These are phyloP conservation scores for Jaminaea rosea DNA, from an alignment of 1,284 basidiomycete species.

Conservation along the genomic window DNA sequence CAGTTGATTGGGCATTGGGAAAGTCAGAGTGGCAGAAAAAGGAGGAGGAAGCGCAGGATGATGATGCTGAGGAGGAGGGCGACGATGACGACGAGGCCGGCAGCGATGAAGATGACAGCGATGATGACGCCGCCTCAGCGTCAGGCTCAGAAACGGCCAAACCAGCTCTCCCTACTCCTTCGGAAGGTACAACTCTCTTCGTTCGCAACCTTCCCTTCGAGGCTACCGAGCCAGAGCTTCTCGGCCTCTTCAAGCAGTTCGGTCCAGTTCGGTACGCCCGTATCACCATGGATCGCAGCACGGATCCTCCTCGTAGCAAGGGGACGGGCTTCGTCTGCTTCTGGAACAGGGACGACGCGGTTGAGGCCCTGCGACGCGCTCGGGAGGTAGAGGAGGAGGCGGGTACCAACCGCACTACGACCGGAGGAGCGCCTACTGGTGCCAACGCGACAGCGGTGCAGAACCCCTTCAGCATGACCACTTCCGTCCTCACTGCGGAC, in stretches of 20 bases:
- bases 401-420: conserved; percentile 9
- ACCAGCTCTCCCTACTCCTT: conserved; percentile 31
- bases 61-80: conserved; percentile 22
- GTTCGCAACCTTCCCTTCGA: conserved; percentile 87
- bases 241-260: conserved; percentile 54
- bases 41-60: conserved; percentile 51
- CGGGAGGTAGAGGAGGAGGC: conserved; percentile 35
- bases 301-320: conserved; percentile 62
- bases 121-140: conserved; percentile 30
- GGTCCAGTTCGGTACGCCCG: conserved; percentile 88
- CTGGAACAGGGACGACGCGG: conserved; percentile 86
- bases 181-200: conserved; percentile 75
- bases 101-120: conserved; percentile 28
- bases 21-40: conserved; percentile 80
- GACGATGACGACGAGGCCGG: conserved; percentile 27
- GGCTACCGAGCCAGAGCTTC: conserved; percentile 51
- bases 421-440: conserved; percentile 4
- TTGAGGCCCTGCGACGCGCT: conserved; percentile 72
- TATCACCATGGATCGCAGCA: conserved; percentile 75
- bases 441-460: conserved; percentile 10
- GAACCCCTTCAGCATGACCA: conserved; percentile 38
- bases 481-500: conserved; percentile 66
- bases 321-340: conserved; percentile 97
- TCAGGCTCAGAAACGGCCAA: conserved; percentile 32
- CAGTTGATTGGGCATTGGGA: conserved; percentile 92